Conservation (phyloP, 176 grass and related monocot genomes). For the Zea luxurians region DNA sequence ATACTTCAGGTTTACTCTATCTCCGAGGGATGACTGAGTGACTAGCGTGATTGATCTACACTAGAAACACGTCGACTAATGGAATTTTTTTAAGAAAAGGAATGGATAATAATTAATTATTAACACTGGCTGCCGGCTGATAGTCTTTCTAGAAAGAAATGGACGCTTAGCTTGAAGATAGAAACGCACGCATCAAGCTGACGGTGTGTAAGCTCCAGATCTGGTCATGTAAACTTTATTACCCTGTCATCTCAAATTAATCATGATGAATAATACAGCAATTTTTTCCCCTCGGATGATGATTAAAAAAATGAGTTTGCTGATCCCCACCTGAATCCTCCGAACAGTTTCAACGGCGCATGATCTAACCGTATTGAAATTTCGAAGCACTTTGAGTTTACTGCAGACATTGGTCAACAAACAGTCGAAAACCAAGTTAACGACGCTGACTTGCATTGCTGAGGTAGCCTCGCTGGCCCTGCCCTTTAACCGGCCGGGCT, state of each 20-base stretch:
- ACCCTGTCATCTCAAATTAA: neutral
- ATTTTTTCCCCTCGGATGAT: too few relatives aligned
- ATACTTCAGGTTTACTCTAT: neutral
- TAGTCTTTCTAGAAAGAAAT: slow-evolving; percentile 25
- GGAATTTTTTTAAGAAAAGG: neutral
- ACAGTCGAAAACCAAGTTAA: slow-evolving; percentile 16
- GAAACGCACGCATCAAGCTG: neutral
- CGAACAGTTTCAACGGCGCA: too few relatives aligned
- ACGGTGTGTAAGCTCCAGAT: neutral
- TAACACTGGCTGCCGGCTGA: neutral
- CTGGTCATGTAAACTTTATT: neutral
- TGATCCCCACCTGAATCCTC: too few relatives aligned
- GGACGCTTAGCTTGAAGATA: neutral
- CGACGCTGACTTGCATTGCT: slow-evolving; percentile 17
- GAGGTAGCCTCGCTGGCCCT: neutral
- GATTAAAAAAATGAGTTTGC: too few relatives aligned
- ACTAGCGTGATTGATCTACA: neutral
- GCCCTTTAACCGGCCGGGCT: neutral
- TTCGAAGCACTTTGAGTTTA: neutral
- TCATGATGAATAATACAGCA: neutral
- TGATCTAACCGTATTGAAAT: too few relatives aligned
- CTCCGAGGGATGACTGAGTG: slow-evolving; percentile 11
- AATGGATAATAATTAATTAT: neutral
- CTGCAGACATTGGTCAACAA: slow-evolving; percentile 34
- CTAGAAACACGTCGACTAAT: slow-evolving; percentile 13